Evolutionary conservation across 2,329 filamentous ascomycete species (phyloP), one percentile per base, ranked within the genome.

Genomic region (Torrubiella hemipterigena): DNA sequence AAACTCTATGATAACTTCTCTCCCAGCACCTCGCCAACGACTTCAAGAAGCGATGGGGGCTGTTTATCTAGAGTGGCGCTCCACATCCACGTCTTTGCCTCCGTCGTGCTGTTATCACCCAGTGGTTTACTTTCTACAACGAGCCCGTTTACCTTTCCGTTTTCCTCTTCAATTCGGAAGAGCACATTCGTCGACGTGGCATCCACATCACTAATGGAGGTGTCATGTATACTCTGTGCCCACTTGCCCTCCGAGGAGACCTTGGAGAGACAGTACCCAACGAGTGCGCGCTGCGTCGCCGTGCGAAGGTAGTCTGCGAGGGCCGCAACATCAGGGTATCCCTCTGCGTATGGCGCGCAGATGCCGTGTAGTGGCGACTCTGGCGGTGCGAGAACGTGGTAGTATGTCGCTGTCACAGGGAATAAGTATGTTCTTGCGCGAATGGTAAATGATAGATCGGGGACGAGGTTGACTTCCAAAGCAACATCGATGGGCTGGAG

Each of bases 261-360:
- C 19, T 40, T 37, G 15, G 44, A 38, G 18, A 60, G 43, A 29
- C 51, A 48, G 32, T 53, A 51, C 8, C 56, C 45, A 1, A 57
- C 48, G 4, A 69, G 48, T 25, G 53, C 51, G 27, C 58, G 63
- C 16, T 54, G 43, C 7, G 59, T 51, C 10, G 63, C 59, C 13
- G 56, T 56, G 33, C 55, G 49, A 7, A 72, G 41, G 44, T 70
- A 70, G 38, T 59, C 56, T 10, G 54, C 48, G 6, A 69, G 54
- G 20, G 65, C 61, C 8, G 43, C 38, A 12, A 64, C 47, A 38
- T 56, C 56, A 1, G 61, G 55, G 38, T 69, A 72, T 6, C 54
- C 51, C 16, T 63, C 58, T 9, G 49, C 45, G 30, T 58, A 57
- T 0, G 65, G 65, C 1, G 63, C 55, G 38, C 62, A 69, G 12